Evolutionary conservation across 192 early-diverging fungal genomes (phyloP).

Genomic region (Chytriomyces sp.): DNA sequence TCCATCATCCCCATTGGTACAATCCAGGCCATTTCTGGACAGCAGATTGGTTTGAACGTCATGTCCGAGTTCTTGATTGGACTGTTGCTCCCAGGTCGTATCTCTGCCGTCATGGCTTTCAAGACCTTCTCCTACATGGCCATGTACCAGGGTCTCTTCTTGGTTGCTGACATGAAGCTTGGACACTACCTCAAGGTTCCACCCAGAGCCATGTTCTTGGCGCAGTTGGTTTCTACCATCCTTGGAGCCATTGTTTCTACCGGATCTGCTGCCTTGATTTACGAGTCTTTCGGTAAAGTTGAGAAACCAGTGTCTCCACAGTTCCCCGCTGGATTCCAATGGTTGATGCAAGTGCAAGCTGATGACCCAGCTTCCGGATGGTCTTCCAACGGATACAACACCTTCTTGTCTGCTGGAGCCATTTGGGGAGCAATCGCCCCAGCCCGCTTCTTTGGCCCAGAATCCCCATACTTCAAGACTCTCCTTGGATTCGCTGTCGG

Average conservation of each 20-base stretch:
- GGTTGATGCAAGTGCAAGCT: background rate
- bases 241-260: constrained; percentile 60
- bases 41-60: constrained; percentile 82
- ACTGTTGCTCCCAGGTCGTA: constrained; percentile 77
- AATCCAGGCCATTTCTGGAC: constrained; percentile 80
- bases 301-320: background rate
- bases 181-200: constrained; percentile 80
- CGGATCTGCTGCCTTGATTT: constrained; percentile 21
- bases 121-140: constrained; percentile 85
- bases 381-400: constrained; percentile 35
- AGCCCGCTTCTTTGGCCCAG: constrained; percentile 55
- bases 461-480: constrained; percentile 32
- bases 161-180: constrained; percentile 76
- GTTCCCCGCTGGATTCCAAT: background rate
- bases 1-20: constrained; percentile 68
- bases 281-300: constrained; percentile 24
- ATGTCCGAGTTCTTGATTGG: constrained; percentile 87
- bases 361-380: constrained; percentile 9
- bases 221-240: constrained; percentile 59
- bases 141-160: constrained; percentile 75
- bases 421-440: constrained; percentile 79
- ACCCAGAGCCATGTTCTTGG: constrained; percentile 52
- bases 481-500: constrained; percentile 33
- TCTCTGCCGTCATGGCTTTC: constrained; percentile 83
- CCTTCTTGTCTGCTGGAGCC: constrained; percentile 69